Conservation (phyloP, 306 rosid species). For the Neltuma alba region DNA sequence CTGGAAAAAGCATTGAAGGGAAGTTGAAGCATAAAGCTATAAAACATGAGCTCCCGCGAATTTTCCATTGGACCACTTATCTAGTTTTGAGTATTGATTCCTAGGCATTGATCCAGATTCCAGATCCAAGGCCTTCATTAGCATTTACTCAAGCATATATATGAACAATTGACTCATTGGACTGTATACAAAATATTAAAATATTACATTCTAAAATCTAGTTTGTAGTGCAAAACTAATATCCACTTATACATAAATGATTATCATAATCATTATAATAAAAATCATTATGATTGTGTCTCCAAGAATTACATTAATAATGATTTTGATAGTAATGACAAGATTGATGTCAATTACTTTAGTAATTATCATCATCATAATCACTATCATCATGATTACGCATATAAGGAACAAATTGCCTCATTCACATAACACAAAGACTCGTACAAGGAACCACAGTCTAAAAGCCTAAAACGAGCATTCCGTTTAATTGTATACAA, state of each 20-base stretch:
- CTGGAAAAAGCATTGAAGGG: too few species aligned
- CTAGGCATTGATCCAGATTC: too few species aligned
- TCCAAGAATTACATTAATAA: neutral
- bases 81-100: neutral
- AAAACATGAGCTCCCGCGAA: neutral
- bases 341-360: neutral
- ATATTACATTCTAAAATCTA: too few species aligned
- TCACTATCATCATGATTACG: neutral
- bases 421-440: neutral
- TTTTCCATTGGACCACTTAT: neutral
- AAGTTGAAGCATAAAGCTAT: neutral
- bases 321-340: neutral
- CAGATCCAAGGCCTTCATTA: too few species aligned
- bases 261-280: neutral
- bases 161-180: neutral
- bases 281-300: neutral
- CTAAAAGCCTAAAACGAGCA: neutral
- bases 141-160: too few species aligned
- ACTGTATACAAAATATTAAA: neutral
- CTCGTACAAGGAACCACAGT: neutral
- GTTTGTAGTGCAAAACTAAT: too few species aligned
- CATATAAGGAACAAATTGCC: neutral
- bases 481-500: neutral
- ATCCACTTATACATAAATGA: too few species aligned
- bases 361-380: neutral